These are phyloP conservation scores for Teratosphaeria viscida DNA, from an alignment of 2,329 filamentous ascomycete genomes.

Conservation along the genomic window DNA sequence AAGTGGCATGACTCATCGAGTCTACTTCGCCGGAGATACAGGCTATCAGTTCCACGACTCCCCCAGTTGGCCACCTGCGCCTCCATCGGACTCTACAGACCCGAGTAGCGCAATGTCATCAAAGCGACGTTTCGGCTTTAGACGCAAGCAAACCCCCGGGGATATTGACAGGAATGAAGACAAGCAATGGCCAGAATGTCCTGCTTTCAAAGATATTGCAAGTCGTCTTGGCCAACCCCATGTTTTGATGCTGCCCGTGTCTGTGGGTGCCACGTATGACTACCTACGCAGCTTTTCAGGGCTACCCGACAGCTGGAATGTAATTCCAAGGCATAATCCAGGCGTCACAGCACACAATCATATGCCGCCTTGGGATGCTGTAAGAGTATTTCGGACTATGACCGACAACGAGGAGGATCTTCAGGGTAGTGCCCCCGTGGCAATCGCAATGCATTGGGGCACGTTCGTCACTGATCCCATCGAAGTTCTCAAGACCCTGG, in stretches of 20 bases:
- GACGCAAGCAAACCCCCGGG: not conserved
- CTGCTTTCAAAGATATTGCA: constrained; percentile 2
- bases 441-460: constrained; percentile 7
- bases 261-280: constrained; percentile 5
- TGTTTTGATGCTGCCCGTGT: constrained; percentile 2
- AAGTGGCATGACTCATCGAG: constrained; percentile 26
- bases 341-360: constrained; percentile 6
- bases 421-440: too few species aligned
- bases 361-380: constrained; percentile 6
- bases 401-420: too few species aligned
- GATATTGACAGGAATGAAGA: not conserved
- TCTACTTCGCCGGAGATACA: constrained; percentile 38
- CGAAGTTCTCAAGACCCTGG: constrained; percentile 3
- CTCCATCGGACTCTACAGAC: not conserved
- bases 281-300: constrained; percentile 2
- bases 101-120: not conserved
- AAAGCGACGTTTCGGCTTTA: not conserved
- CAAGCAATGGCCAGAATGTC: constrained; percentile 2
- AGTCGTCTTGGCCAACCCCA: not conserved
- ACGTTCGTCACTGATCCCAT: constrained; percentile 2
- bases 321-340: constrained; percentile 2
- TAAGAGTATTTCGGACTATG: not conserved
- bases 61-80: constrained; percentile 3
- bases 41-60: constrained; percentile 29
- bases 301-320: constrained; percentile 1